phyloP scores from a whole-genome alignment of 2,329 filamentous ascomycete genomes.

The Xylaria sp. region DNA sequence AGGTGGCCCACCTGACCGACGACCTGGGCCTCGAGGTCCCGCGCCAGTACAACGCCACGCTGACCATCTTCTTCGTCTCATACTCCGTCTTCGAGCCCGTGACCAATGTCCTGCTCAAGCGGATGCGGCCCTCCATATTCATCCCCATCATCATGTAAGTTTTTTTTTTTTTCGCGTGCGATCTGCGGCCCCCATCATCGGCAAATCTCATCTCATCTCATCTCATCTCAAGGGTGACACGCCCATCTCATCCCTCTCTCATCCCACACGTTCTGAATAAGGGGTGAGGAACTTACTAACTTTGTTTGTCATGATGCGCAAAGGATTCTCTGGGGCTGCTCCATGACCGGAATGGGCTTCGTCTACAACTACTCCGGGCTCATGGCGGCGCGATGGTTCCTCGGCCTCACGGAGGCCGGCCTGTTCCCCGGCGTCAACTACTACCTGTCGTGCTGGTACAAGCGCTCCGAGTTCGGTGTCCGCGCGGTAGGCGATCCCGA shows the following conservation, averaged over 20 bases:
- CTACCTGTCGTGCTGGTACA: slow-evolving; percentile 85
- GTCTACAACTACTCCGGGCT: slow-evolving; percentile 65
- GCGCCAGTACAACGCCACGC: slow-evolving; percentile 70
- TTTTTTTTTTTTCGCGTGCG: slow-evolving; percentile 34
- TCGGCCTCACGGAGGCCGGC: slow-evolving; percentile 75
- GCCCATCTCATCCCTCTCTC: no score
- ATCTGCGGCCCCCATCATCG: slow-evolving; percentile 1
- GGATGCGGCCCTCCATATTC: slow-evolving; percentile 74
- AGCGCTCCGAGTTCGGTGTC: slow-evolving; percentile 76
- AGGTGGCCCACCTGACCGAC: slow-evolving; percentile 55
- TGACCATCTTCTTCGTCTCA: slow-evolving; percentile 86
- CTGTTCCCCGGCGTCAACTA: slow-evolving; percentile 79
- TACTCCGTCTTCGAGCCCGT: slow-evolving; percentile 79
- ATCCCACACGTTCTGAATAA: no score
- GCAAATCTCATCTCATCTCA: no score
- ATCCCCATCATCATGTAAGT: slow-evolving; percentile 78
- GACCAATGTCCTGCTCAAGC: slow-evolving; percentile 81
- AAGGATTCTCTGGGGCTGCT: slow-evolving; percentile 66
- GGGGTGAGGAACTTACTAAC: slow-evolving; percentile 28
- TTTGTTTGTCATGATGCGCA: slow-evolving; percentile 3
- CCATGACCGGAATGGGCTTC: slow-evolving; percentile 72
- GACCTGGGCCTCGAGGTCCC: slow-evolving; percentile 63
- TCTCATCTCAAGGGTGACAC: background rate
- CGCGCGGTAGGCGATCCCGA: slow-evolving; percentile 62
- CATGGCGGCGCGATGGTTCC: slow-evolving; percentile 69